Conservation (phyloP, 257 asterid species). For the Catharanthus roseus region DNA sequence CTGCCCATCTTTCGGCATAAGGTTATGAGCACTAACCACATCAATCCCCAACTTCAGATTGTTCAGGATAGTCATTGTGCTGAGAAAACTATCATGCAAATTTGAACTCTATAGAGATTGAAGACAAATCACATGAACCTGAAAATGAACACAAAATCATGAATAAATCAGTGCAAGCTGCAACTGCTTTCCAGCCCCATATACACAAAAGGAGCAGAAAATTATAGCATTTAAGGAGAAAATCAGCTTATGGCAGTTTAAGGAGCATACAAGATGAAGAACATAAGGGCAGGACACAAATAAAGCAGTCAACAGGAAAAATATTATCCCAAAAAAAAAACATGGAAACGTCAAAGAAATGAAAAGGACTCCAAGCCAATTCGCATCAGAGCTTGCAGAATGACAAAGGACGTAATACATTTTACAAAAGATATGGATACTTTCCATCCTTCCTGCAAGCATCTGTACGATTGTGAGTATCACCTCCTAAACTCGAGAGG, state of each 20-base stretch:
- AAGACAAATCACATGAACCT: constrained; percentile 22
- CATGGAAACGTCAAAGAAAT: too few species aligned
- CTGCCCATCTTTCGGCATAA: constrained; percentile 83
- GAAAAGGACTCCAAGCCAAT: background rate
- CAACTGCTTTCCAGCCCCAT: background rate
- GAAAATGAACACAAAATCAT: constrained; percentile 13
- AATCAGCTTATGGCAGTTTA: background rate
- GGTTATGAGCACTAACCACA: constrained; percentile 71
- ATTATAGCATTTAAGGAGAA: too few species aligned
- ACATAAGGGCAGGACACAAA: background rate
- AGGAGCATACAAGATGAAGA: background rate
- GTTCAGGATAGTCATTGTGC: constrained; percentile 38
- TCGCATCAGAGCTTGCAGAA: background rate
- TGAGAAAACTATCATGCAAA: constrained; percentile 13
- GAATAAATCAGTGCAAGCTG: background rate
- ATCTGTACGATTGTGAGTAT: background rate
- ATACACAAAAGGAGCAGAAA: background rate
- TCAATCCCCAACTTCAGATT: constrained; percentile 81
- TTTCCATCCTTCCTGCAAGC: background rate
- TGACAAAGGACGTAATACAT: background rate
- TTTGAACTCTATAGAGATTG: constrained; percentile 9
- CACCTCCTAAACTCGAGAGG: background rate
- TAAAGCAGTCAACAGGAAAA: background rate
- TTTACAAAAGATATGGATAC: background rate
- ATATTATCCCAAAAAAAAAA: too few species aligned